Evolutionary conservation across 2,329 filamentous ascomycete genomes (phyloP), one percentile per base, ranked within the genome.

Genomic region (Cercospora sp.): DNA sequence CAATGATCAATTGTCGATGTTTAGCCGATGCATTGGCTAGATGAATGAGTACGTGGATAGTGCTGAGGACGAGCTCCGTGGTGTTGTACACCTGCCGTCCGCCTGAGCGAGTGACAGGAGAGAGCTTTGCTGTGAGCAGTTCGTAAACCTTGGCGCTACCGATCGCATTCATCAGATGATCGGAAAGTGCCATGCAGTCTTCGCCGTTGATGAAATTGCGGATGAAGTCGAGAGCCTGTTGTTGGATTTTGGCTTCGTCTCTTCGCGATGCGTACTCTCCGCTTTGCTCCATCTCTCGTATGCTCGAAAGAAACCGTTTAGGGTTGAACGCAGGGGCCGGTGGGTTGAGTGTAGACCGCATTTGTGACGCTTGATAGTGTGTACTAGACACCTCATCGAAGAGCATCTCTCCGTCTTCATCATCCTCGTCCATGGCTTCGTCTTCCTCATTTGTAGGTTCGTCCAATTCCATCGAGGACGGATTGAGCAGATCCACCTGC

Each of bases 221-320:
- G 70, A 99, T 88, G 73, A 98, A 90, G 74, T 96, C 91, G 18
- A 98, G 86, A 0, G 90, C 92, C 79, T 98, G 94, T 77, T 97
- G 93, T 80, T 98, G 94, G 30, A 97, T 91, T 2, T 90, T 89
- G 42, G 94, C 84, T 72, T 96, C 92, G 72, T 97, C 91, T 72
- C 89, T 90, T 87, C 18, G 90, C 88, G 75, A 89, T 89, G 31
- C 89, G 85, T 26, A 85, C 83, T 23, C 89, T 87, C 68, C 65
- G 69, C 91, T 90, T 57, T 89, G 81, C 75, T 95, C 92, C 13
- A 74, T 71, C 31, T 77, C 74, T 33, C 73, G 74, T 39, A 77
- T 72, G 3, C 71, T 71, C 12, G 75, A 71, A 2, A 77, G 73
- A 45, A 77, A 75, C 5, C 70, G 71, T 51, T 72, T 74, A 63